Conservation (phyloP, 345 rosid genomes). For the Camelina laxa region DNA sequence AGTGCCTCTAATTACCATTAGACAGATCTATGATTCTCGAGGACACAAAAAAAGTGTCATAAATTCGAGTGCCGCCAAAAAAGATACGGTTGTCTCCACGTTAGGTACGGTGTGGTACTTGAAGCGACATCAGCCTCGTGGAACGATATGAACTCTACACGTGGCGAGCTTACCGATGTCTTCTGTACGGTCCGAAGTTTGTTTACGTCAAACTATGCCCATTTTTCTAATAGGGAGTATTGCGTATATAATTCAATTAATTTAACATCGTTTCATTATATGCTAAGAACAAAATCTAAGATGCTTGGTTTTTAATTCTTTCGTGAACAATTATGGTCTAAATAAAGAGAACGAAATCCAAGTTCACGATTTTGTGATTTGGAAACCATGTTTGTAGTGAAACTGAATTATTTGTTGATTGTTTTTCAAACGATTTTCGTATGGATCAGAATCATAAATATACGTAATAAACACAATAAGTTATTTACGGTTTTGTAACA, state of each 20-base stretch:
- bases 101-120: slow-evolving; percentile 48
- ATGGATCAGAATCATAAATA: not conserved
- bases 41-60: slow-evolving; percentile 30
- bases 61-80: slow-evolving; percentile 36
- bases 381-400: slow-evolving; percentile 2
- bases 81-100: slow-evolving; percentile 47
- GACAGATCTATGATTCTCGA: slow-evolving; percentile 30
- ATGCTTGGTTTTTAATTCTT: slow-evolving; percentile 32
- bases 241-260: not conserved
- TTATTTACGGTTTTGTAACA: not conserved
- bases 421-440: slow-evolving; percentile 7
- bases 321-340: slow-evolving; percentile 27
- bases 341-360: slow-evolving; percentile 42
- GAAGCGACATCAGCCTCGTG: slow-evolving; percentile 39
- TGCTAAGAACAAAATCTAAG: slow-evolving; percentile 41
- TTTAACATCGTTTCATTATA: slow-evolving; percentile 29
- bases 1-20: slow-evolving; percentile 9
- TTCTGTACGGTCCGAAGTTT: slow-evolving; percentile 38
- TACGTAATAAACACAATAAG: not conserved
- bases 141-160: slow-evolving; percentile 34
- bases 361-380: slow-evolving; percentile 35
- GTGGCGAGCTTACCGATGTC: slow-evolving; percentile 34
- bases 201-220: slow-evolving; percentile 30
- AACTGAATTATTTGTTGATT: slow-evolving; percentile 1
- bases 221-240: slow-evolving; percentile 21